These are phyloP conservation scores for Ilex aquifolium DNA, from an alignment of 257 asterid genomes.

Conservation along the genomic window DNA sequence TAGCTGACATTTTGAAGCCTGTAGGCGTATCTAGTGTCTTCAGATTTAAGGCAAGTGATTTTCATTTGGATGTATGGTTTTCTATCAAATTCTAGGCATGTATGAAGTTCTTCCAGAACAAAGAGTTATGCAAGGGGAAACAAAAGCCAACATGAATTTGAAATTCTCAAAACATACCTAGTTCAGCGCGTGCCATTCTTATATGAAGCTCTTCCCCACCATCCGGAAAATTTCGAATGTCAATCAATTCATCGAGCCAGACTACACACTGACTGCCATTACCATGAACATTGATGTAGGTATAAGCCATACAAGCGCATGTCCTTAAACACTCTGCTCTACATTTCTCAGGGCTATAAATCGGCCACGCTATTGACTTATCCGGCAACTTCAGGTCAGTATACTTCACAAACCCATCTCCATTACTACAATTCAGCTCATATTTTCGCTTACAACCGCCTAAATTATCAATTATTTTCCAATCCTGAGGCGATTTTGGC, in stretches of 20 bases:
- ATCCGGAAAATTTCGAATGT: slow-evolving; percentile 12
- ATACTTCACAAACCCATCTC: slow-evolving; percentile 28
- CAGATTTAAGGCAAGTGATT: too few relatives aligned
- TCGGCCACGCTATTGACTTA: slow-evolving; percentile 14
- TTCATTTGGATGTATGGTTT: too few relatives aligned
- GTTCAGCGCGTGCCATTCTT: slow-evolving; percentile 26
- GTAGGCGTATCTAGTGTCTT: too few relatives aligned
- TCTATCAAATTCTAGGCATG: too few relatives aligned
- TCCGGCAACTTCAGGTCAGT: slow-evolving; percentile 28
- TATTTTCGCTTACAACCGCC: slow-evolving; percentile 22
- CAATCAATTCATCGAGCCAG: slow-evolving; percentile 30
- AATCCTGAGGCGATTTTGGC: slow-evolving; percentile 16
- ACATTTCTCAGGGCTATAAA: slow-evolving; percentile 16
- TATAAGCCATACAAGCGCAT: slow-evolving; percentile 32
- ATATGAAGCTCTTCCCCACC: slow-evolving; percentile 27
- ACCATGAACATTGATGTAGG: slow-evolving; percentile 20
- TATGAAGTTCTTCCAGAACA: too few relatives aligned
- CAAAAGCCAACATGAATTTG: not conserved
- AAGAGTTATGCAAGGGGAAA: not conserved
- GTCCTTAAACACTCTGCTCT: slow-evolving; percentile 21
- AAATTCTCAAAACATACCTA: slow-evolving; percentile 15
- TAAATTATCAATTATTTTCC: slow-evolving; percentile 16
- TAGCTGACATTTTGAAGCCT: too few relatives aligned
- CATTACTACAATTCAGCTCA: slow-evolving; percentile 20
- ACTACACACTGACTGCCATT: slow-evolving; percentile 23